A percentile compares a stretch with the other conserved stretches of the same genome.
These are phyloP conservation scores for Zoysia pacifica DNA, from an alignment of 176 grass and related monocot species.

Conservation along the genomic window DNA sequence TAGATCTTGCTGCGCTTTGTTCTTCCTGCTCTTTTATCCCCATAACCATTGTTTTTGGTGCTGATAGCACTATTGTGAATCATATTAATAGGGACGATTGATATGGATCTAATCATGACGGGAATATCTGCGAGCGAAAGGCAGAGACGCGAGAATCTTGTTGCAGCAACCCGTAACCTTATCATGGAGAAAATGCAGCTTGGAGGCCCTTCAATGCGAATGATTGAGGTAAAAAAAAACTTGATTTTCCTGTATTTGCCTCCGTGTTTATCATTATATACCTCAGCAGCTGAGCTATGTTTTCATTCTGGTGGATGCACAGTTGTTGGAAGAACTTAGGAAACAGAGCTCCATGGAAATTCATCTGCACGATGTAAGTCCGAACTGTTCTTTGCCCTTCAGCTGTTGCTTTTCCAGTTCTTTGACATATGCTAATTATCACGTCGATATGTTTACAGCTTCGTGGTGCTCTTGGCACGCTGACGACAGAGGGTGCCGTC, in stretches of 20 bases:
- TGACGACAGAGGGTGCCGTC: conserved; percentile 68
- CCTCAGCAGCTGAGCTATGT: conserved; percentile 22
- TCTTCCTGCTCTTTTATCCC: conserved; percentile 14
- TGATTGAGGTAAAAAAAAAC: conserved; percentile 65
- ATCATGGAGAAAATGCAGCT: conserved; percentile 87
- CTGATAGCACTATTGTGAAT: conserved; percentile 36
- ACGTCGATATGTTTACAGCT: conserved; percentile 44
- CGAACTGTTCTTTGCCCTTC: conserved; percentile 9
- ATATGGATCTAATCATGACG: conserved; percentile 99
- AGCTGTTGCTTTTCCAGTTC: conserved; percentile 1
- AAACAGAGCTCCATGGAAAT: conserved; percentile 97
- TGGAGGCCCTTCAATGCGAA: conserved; percentile 67
- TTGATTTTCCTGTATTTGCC: background rate
- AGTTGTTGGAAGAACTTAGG: conserved; percentile 97
- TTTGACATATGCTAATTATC: background rate
- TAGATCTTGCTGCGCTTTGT: background rate
- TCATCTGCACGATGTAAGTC: conserved; percentile 88
- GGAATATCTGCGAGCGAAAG: conserved; percentile 96
- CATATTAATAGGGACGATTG: conserved; percentile 70
- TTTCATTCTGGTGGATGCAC: conserved; percentile 38
- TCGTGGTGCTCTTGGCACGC: conserved; percentile 64
- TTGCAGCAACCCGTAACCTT: conserved; percentile 73
- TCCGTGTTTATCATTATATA: conserved; percentile 21
- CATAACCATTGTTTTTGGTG: background rate
- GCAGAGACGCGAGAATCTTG: conserved; percentile 77